phyloP scores from a whole-genome alignment of 176 grass and related monocot genomes.

The Carex myosuroides region DNA sequence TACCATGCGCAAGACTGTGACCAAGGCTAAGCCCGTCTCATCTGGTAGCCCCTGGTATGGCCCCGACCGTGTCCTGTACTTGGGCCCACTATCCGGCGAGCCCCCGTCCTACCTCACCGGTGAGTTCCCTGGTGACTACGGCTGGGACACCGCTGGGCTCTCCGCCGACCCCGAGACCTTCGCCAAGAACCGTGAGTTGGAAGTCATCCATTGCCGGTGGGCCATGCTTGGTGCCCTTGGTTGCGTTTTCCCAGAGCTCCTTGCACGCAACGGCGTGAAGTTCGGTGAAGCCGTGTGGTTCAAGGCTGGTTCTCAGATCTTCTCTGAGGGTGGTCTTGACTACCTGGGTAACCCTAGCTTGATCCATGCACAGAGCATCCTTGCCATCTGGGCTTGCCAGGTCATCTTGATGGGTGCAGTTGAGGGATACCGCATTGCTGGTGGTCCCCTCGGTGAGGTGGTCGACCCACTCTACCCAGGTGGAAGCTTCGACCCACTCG shows the following conservation, averaged over 20 bases:
- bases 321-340: conserved; percentile 79
- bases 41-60: conserved; percentile 82
- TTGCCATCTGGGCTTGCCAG: conserved; percentile 79
- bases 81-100: conserved; percentile 78
- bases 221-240: conserved; percentile 89
- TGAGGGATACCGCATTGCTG: conserved; percentile 76
- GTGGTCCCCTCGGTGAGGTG: conserved; percentile 78
- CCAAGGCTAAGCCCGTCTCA: conserved; percentile 32
- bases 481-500: conserved; percentile 80
- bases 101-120: conserved; percentile 75
- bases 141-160: conserved; percentile 78
- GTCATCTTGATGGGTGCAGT: conserved; percentile 87
- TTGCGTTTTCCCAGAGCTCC: conserved; percentile 85
- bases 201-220: conserved; percentile 81
- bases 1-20: conserved; percentile 54
- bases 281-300: conserved; percentile 96
- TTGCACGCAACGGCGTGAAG: conserved; percentile 69
- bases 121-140: conserved; percentile 86
- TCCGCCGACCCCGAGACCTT: conserved; percentile 84
- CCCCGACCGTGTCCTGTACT: conserved; percentile 64
- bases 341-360: conserved; percentile 88
- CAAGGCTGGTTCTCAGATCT: conserved; percentile 83
- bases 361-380: conserved; percentile 85
- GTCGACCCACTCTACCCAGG: conserved; percentile 74
- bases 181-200: conserved; percentile 80